Evolutionary conservation across 768 basidiomycete genomes (phyloP).

Genomic region (Pholiota microspora): DNA sequence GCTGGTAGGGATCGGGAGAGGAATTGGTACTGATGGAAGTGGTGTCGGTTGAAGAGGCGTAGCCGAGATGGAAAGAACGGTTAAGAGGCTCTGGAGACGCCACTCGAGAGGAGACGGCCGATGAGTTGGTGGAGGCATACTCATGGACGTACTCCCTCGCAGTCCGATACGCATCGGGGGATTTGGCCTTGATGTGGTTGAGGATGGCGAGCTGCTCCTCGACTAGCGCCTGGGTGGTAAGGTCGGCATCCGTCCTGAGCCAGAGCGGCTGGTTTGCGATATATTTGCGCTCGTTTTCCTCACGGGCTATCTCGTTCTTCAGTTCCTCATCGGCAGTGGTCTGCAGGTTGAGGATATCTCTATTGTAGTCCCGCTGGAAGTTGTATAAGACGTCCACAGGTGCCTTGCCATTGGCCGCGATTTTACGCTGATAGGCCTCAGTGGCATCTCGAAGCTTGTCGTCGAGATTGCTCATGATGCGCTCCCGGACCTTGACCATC

Average conservation of each 20-base stretch:
- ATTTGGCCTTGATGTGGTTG: constrained; percentile 16
- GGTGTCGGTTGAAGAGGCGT: constrained; percentile 1
- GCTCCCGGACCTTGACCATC: constrained; percentile 21
- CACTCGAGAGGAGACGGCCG: background rate
- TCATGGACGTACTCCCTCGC: background rate
- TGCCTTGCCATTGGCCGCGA: constrained; percentile 11
- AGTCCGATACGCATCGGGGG: background rate
- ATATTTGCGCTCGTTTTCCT: constrained; percentile 19
- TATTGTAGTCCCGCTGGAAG: constrained; percentile 22
- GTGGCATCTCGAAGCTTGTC: constrained; percentile 19
- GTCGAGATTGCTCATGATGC: constrained; percentile 26
- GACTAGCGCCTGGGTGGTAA: constrained; percentile 17
- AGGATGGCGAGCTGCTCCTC: constrained; percentile 25
- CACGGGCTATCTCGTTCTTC: constrained; percentile 19
- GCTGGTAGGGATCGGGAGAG: background rate
- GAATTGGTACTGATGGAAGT: constrained; percentile 2
- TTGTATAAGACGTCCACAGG: constrained; percentile 15
- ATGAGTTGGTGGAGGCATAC: background rate
- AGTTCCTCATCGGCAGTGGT: constrained; percentile 22
- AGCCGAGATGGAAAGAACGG: background rate
- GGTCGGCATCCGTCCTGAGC: background rate
- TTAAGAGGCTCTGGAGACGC: background rate
- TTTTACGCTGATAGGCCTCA: constrained; percentile 18
- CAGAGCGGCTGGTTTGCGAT: constrained; percentile 1
- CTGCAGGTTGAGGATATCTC: constrained; percentile 18